phyloP scores from a whole-genome alignment of 2,329 filamentous ascomycete species.

The Xylariaceae sp. region DNA sequence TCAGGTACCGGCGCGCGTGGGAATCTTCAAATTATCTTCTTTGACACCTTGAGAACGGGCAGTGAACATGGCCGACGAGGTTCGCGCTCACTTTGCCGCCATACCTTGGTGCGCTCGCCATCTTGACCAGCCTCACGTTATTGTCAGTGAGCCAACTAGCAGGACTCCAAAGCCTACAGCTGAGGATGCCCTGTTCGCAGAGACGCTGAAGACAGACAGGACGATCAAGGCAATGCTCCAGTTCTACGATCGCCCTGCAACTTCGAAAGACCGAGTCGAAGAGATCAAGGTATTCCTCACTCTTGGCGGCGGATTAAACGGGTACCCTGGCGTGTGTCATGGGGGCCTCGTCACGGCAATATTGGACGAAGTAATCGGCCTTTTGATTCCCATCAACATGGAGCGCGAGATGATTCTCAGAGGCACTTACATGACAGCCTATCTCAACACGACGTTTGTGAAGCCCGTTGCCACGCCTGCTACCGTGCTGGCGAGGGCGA shows the following conservation, averaged over 20 bases:
- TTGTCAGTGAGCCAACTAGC: conserved; percentile 14
- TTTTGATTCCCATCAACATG: conserved; percentile 44
- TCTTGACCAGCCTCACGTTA: conserved; percentile 37
- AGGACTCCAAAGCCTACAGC: conserved; percentile 36
- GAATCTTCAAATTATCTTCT: too few species aligned
- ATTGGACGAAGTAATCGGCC: conserved; percentile 58
- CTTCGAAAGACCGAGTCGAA: conserved; percentile 23
- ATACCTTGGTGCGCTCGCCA: conserved; percentile 50
- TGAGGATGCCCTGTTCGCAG: conserved; percentile 53
- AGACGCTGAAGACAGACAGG: conserved; percentile 48
- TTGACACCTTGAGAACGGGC: too few species aligned
- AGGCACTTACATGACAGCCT: conserved; percentile 44
- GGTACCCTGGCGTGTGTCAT: conserved; percentile 51
- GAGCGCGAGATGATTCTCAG: conserved; percentile 15
- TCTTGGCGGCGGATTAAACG: conserved; percentile 53
- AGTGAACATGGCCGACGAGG: conserved; percentile 1
- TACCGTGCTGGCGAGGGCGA: conserved; percentile 45
- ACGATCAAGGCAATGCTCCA: conserved; percentile 48
- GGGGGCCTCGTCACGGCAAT: conserved; percentile 57
- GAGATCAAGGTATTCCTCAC: conserved; percentile 34
- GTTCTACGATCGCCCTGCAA: conserved; percentile 38
- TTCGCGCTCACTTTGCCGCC: conserved; percentile 23
- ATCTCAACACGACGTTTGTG: conserved; percentile 55
- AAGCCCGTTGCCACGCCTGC: conserved; percentile 50
- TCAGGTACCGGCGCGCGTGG: too few species aligned